phyloP scores from a whole-genome alignment of 2,329 filamentous ascomycete genomes.

The Emericellopsis cladophorae region DNA sequence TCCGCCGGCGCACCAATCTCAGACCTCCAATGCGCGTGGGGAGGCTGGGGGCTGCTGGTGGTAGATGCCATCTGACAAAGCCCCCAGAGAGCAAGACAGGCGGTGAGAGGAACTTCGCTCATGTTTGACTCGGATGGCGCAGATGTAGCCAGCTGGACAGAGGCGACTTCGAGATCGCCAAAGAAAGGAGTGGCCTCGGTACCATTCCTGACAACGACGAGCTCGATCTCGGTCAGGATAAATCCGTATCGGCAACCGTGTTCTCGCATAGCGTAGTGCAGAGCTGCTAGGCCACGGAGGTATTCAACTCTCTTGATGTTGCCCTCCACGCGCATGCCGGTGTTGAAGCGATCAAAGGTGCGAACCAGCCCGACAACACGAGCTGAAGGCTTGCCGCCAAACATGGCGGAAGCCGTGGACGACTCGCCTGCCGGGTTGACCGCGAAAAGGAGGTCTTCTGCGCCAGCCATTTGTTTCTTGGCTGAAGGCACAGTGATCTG shows the following conservation, averaged over 20 bases:
- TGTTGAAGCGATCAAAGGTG: conserved; percentile 90
- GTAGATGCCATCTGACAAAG: conserved; percentile 55
- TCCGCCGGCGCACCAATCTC: conserved; percentile 68
- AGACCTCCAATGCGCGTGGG: conserved; percentile 50
- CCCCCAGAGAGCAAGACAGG: conserved; percentile 65
- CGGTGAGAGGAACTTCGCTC: conserved; percentile 37
- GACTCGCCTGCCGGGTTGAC: conserved; percentile 47
- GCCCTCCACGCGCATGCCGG: conserved; percentile 76
- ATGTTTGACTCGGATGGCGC: conserved; percentile 8
- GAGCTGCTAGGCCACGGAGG: conserved; percentile 70
- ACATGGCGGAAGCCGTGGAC: conserved; percentile 39
- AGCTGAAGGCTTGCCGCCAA: conserved; percentile 32
- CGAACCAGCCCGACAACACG: conserved; percentile 78
- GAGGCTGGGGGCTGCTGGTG: conserved; percentile 33
- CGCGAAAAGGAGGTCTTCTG: conserved; percentile 48
- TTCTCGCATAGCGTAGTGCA: conserved; percentile 88
- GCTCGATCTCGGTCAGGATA: conserved; percentile 91
- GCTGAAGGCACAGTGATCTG: conserved; percentile 28
- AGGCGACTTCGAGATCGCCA: conserved; percentile 70
- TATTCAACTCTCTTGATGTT: conserved; percentile 82
- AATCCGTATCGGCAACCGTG: conserved; percentile 90
- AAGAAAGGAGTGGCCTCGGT: conserved; percentile 63
- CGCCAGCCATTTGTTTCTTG: conserved; percentile 16
- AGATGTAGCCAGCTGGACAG: conserved; percentile 35
- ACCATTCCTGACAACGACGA: conserved; percentile 79